Conservation (phyloP, 805 yeast species). For the Metschnikowia koreensis region DNA sequence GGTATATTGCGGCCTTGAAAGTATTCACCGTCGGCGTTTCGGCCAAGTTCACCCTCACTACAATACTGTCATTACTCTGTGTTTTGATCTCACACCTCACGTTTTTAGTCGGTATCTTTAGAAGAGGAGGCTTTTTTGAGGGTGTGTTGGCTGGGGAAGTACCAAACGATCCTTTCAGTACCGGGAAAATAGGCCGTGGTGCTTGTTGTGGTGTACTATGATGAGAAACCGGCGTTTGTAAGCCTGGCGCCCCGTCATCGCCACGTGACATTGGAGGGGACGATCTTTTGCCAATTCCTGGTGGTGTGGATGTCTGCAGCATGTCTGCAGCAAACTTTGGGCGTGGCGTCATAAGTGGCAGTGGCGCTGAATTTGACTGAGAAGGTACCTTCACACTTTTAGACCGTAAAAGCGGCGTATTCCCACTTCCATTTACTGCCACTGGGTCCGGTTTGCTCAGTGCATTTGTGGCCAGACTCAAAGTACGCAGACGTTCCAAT, state of each 20-base stretch:
- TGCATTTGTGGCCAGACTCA: background rate
- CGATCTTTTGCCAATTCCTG: background rate
- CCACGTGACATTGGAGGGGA: slow-evolving; percentile 1
- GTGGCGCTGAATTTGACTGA: background rate
- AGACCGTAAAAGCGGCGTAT: background rate
- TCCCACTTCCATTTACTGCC: background rate
- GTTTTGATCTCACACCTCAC: slow-evolving; percentile 30
- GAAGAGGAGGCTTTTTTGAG: too few relatives aligned
- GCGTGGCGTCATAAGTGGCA: background rate
- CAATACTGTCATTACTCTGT: slow-evolving; percentile 26
- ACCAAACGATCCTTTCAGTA: background rate
- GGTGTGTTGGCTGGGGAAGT: background rate
- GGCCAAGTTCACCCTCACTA: slow-evolving; percentile 25
- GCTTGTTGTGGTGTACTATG: background rate
- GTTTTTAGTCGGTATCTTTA: background rate
- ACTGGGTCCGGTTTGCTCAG: background rate
- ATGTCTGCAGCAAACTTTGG: background rate
- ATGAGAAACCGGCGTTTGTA: background rate
- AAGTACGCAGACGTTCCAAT: slow-evolving; percentile 9
- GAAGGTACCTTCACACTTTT: background rate
- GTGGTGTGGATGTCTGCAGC: background rate
- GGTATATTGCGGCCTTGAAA: slow-evolving; percentile 27
- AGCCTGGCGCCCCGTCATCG: background rate
- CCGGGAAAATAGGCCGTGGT: background rate
- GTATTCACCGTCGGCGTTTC: slow-evolving; percentile 8